A percentile compares a stretch with the other conserved stretches of the same genome.
Evolutionary conservation across 2,329 filamentous ascomycete species (phyloP).

Genomic region (Mycosphaerella arachidis): DNA sequence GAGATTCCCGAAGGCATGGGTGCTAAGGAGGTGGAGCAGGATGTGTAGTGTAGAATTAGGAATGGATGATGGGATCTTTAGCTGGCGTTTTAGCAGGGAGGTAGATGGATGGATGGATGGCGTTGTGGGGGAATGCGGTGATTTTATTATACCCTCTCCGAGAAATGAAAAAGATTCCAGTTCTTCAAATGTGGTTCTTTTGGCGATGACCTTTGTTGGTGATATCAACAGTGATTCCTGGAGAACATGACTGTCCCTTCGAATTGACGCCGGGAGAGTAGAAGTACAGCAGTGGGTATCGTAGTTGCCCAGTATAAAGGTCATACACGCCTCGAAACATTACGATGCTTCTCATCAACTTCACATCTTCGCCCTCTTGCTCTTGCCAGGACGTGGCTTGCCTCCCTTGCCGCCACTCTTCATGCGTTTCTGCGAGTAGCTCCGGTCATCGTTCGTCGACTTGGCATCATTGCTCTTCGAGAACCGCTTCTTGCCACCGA

Average conservation of each 20-base stretch:
- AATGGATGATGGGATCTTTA: neutral
- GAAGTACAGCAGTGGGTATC: neutral
- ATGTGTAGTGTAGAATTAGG: neutral
- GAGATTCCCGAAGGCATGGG: neutral
- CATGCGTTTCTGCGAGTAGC: constrained; percentile 81
- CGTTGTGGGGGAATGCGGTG: neutral
- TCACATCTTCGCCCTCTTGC: constrained; percentile 32
- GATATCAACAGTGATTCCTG: neutral
- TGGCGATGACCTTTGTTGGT: no score
- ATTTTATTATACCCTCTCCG: neutral
- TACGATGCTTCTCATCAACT: neutral
- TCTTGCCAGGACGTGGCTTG: constrained; percentile 39
- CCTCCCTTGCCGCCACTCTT: constrained; percentile 52
- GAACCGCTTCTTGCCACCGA: constrained; percentile 91
- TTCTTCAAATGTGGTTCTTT: no score
- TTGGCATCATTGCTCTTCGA: constrained; percentile 84
- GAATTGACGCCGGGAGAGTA: no score
- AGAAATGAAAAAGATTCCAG: no score
- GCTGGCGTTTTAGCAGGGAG: no score
- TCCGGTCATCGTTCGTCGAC: constrained; percentile 74
- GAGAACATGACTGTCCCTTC: no score
- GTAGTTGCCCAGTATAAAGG: neutral
- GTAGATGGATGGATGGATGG: neutral
- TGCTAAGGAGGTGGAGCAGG: neutral
- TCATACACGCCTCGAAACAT: neutral